Evolutionary conservation across 768 basidiomycete genomes (phyloP), one percentile per base, ranked within the genome.

Genomic region (Leucosporidium creatinivorum): DNA sequence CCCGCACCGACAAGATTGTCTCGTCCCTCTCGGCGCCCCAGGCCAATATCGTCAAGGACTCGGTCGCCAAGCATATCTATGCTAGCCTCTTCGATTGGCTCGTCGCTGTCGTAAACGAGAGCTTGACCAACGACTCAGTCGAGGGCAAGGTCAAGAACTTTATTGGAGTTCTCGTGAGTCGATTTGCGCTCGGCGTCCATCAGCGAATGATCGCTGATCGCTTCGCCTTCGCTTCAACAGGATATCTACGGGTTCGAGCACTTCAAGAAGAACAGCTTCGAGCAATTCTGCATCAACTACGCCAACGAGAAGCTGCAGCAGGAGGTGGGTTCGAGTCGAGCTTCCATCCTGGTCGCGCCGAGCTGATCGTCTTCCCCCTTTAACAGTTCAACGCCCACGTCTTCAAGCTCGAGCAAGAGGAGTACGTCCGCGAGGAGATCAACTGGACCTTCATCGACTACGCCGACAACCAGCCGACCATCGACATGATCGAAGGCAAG

Each of bases 401-500:
- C 58, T 93, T 92, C 85, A 93, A 98, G 82, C 85, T 99, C 51
- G 96, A 99, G 77, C 96, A 99, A 81, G 96, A 98, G 77, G 96
- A 99, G 80, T 99, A 99, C 76, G 86, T 98, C 61, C 91, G 94
- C 72, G 96, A 99, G 77, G 84, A 96, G 79, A 99, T 99, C 77
- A 92, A 96, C 77, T 99, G 96, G 96, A 97, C 90, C 13, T 98
- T 98, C 80, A 99, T 99, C 78, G 94, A 98, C 75, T 99, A 96
- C 79, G 63, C 69, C 31, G 96, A 99, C 79, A 99, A 99, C 76
- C 96, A 98, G 76, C 92, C 92, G 52, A 97, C 94, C 78, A 99
- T 99, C 79, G 90, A 99, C 77, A 87, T 96, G 69, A 97, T 99
- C 75, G 96, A 98, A 81, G 91, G 94, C 70, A 97, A 87, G 78